Evolutionary conservation across 2,329 filamentous ascomycete species (phyloP).

Genomic region (Neofusicoccum cordaticola): DNA sequence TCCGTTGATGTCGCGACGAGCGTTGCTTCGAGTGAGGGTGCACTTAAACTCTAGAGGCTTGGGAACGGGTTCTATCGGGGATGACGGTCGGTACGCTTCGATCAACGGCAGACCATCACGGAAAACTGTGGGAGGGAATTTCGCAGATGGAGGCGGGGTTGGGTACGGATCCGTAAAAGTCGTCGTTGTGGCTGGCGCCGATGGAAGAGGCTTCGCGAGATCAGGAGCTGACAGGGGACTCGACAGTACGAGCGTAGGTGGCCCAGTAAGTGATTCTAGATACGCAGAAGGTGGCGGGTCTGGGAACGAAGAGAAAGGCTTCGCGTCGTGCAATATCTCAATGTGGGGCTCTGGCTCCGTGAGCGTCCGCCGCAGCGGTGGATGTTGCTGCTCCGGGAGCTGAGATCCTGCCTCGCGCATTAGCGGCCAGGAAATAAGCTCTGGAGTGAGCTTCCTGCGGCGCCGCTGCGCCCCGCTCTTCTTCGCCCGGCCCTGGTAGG

Average conservation of each 20-base stretch:
- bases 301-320: neutral
- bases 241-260: neutral
- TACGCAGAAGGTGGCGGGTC: neutral
- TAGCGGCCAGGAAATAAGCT: slow-evolving; percentile 14
- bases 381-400: neutral
- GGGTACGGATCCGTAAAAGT: neutral
- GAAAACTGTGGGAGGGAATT: neutral
- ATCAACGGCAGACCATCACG: slow-evolving; percentile 3
- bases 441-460: neutral
- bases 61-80: neutral
- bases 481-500: neutral
- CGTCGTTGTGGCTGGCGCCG: neutral
- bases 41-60: neutral
- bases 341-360: neutral
- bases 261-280: neutral
- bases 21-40: slow-evolving; percentile 11
- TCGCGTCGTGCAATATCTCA: neutral
- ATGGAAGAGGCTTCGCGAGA: neutral
- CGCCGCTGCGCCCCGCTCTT: neutral
- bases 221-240: neutral
- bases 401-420: neutral
- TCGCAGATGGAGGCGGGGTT: slow-evolving; percentile 2
- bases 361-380: neutral
- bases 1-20: neutral
- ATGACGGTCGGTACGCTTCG: neutral